Evolutionary conservation across 768 basidiomycete genomes (phyloP), one percentile per base, ranked within the genome.

Genomic region (Pulveroboletus ravenelii): DNA sequence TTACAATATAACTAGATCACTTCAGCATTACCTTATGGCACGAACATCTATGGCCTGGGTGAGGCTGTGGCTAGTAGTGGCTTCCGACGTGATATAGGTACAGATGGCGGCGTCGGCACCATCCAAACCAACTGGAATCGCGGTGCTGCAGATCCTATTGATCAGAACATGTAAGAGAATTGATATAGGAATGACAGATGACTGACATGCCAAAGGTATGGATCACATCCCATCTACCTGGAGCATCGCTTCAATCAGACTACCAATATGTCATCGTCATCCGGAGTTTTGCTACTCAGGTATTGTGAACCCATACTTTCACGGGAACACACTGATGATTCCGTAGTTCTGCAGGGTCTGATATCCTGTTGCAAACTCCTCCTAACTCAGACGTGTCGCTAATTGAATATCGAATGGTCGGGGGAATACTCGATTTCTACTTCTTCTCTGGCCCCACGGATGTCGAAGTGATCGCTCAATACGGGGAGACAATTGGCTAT

Each of bases 31-130:
- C 85, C 88, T 1, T 62, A 75, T 7, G 72, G 76, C 32, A 76
- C 87, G 3, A 89, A 90, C 56, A 77, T 91, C 42, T 90, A 89
- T 55, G 89, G 89, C 3, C 67, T 91, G 34, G 87, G 89, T 2
- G 87, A 93, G 62, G 79, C 81, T 1, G 70, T 87, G 12, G 76
- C 84, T 1, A 80, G 79, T 60, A 84, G 82, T 52, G 85, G 85
- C 5, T 83, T 86, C 63, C 71, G 85, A 35, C 74, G 85, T 29
- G 77, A 82, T 51, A 72, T 85, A 29, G 78, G 77, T 25, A 70
- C 72, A 2, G 64, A 73, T 48, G 79, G 78, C 9, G 71, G 70
- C 10, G 54, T 56, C 17, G 83, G 82, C 2, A 82, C 82, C 1
- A 68, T 86, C 9, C 85, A 87, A 60, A 83, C 82, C 8, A 70